phyloP scores from a whole-genome alignment of 176 grass and related monocot genomes.

The Oryza nivara region DNA sequence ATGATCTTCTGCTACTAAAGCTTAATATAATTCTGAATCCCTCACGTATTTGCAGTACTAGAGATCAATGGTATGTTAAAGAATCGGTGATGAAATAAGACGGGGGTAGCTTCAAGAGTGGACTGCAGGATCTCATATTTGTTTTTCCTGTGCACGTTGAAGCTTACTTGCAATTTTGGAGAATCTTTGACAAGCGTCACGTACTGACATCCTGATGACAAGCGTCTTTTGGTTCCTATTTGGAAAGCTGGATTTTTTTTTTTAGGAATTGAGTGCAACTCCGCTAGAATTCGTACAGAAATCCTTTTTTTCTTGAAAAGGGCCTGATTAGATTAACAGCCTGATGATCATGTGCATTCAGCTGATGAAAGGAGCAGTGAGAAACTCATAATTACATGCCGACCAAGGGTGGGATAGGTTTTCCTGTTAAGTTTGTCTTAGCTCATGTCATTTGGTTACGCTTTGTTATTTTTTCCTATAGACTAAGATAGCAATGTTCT shows the following conservation, averaged over 20 bases:
- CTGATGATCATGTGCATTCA: neutral
- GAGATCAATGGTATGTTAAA: slow-evolving; percentile 77
- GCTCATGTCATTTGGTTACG: neutral
- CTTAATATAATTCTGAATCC: slow-evolving; percentile 33
- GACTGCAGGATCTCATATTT: neutral
- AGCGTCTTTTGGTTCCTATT: slow-evolving; percentile 9
- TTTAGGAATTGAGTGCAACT: neutral
- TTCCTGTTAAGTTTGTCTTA: slow-evolving; percentile 15
- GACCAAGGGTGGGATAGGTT: slow-evolving; percentile 21
- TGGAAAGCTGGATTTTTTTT: slow-evolving; percentile 8
- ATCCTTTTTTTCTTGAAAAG: neutral
- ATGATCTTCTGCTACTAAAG: slow-evolving; percentile 9
- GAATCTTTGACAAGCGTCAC: slow-evolving; percentile 26
- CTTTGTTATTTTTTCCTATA: neutral
- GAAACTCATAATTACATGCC: slow-evolving; percentile 31
- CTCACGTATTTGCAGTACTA: slow-evolving; percentile 58
- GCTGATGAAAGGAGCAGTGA: slow-evolving; percentile 17
- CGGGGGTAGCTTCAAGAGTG: neutral
- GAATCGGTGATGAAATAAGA: slow-evolving; percentile 80
- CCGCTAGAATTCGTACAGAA: neutral
- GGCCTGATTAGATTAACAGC: slow-evolving; percentile 17
- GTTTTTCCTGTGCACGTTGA: neutral
- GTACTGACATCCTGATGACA: slow-evolving; percentile 11
- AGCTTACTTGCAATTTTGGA: slow-evolving; percentile 37
- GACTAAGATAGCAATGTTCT: slow-evolving; percentile 22